Base-by-base conservation (phyloP, 768 basidiomycete genomes). In the Kwoniella mangroviensis region DNA sequence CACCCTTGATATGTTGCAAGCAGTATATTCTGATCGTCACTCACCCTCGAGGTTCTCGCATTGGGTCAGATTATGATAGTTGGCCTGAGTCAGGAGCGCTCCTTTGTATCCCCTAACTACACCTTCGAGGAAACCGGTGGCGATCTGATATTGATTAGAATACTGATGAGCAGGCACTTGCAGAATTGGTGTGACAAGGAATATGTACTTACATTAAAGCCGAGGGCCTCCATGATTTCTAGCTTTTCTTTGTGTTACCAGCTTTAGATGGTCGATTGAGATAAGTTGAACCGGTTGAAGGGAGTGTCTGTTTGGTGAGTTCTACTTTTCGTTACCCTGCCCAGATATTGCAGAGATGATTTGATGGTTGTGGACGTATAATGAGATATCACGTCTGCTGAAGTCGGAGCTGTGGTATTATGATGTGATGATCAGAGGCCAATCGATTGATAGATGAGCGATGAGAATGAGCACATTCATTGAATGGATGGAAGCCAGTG, bases 21-120 rank as follows among this genome's bases (percentile, higher is more conserved):
- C 34, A 34, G 34, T 34, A 34, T 34, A 34, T 3, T 19, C 11
- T 49, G 45, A 49, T 49, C 34, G 34, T 49, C 45, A 73, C 86
- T 64, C 75, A 93, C 96, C 96, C 86, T 98, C 97, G 40, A 98
- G 87, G 28, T 89, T 93, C 85, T 99, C 97, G 88, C 97, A 98
- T 84, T 99, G 97, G 4, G 92, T 91, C 82, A 99, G 85, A 84
- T 93, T 98, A 79, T 89, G 87, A 84, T 98, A 99, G 82, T 96
- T 93, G 77, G 86, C 88, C 82, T 94, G 92, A 59, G 89, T 90
- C 55, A 99, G 87, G 69, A 98, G 89, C 28, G 93, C 95, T 55
- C 91, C 89, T 84, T 94, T 96, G 89, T 94, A 98, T 10, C 97
- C 97, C 73, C 96, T 86, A 40, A 86, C 82, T 28, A 86, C 80